Evolutionary conservation across 805 yeast species (phyloP), one percentile per base, ranked within the genome.

Genomic region (Lachancea quebecensis): DNA sequence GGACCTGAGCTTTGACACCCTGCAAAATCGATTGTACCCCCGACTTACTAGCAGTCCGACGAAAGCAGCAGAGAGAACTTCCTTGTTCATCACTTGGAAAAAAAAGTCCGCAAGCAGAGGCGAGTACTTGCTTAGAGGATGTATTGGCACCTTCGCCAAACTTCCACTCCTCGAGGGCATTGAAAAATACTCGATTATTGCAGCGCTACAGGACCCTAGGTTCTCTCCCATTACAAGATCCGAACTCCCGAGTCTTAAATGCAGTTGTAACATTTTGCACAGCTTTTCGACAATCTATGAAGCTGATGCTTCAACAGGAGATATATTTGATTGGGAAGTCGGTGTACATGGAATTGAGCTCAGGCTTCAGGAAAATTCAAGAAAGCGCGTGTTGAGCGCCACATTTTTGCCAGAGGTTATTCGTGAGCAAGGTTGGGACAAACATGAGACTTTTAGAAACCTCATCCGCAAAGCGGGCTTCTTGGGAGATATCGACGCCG

Each of bases 371-470:
- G 55, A 66, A 16, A 63, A 64, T 2, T 43, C 36, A 2, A 53
- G 59, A 7, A 72, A 74, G 1, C 57, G 65, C 3, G 48, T 58
- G 0, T 72, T 69, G 27, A 76, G 82, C 41, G 88, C 97, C 0
- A 93, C 98, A 0, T 93, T 88, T 54, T 66, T 93, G 35, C 99
- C 99, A 0, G 85, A 81, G 35, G 98, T 93, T 1, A 95, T 96
- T 17, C 72, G 68, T 4, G 98, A 91, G 53, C 95, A 90, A 54
- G 79, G 77, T 1, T 88, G 96, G 96, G 75, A 74, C 52, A 75
- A 84, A 55, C 66, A 68, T 14, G 81, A 85, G 18, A 91, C 98
- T 0, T 64, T 91, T 45, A 70, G 70, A 48, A 75, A 85, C 52
- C 70, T 95, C 33, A 77, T 91, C 2, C 67, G 72, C 17, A 93